Conservation (phyloP, 805 yeast species). For the Kazachstania bromeliacearum region DNA sequence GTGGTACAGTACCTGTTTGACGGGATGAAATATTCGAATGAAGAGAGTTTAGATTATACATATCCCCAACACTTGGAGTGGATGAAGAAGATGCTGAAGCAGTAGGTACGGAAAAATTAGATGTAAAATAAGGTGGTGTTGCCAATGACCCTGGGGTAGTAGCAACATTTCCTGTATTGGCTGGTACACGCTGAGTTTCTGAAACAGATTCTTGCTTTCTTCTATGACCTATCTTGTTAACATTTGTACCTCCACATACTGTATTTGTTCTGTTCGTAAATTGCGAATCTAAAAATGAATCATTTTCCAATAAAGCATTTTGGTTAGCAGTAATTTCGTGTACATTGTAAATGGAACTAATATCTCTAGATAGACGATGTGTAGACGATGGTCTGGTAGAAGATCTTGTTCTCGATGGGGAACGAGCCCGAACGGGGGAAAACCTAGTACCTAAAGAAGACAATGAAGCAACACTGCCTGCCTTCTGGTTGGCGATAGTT, state of each 20-base stretch:
- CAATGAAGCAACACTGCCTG: slow-evolving; percentile 17
- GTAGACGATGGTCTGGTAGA: slow-evolving; percentile 20
- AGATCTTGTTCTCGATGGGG: slow-evolving; percentile 27
- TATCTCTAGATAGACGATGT: slow-evolving; percentile 23
- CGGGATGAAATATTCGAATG: too few relatives aligned
- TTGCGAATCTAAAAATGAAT: slow-evolving; percentile 21
- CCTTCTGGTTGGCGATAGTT: slow-evolving; percentile 11
- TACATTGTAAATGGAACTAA: slow-evolving; percentile 14
- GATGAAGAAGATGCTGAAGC: slow-evolving; percentile 6
- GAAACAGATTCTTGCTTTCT: slow-evolving; percentile 28
- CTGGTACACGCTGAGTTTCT: slow-evolving; percentile 10
- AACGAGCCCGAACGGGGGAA: slow-evolving; percentile 24
- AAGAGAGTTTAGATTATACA: background rate
- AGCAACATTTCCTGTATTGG: slow-evolving; percentile 4
- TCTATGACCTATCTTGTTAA: slow-evolving; percentile 14
- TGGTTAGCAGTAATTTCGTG: slow-evolving; percentile 11
- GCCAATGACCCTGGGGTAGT: slow-evolving; percentile 7
- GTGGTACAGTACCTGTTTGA: too few relatives aligned
- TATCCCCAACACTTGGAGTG: slow-evolving; percentile 7
- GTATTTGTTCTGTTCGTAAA: background rate
- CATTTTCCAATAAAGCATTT: slow-evolving; percentile 6
- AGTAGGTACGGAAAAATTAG: slow-evolving; percentile 3
- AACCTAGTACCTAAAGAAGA: slow-evolving; percentile 20
- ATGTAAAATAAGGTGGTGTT: slow-evolving; percentile 9
- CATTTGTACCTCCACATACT: slow-evolving; percentile 2